Evolutionary conservation across 2,329 filamentous ascomycete genomes (phyloP), one percentile per base, ranked within the genome.

Genomic region (Fusarium verticillioides): DNA sequence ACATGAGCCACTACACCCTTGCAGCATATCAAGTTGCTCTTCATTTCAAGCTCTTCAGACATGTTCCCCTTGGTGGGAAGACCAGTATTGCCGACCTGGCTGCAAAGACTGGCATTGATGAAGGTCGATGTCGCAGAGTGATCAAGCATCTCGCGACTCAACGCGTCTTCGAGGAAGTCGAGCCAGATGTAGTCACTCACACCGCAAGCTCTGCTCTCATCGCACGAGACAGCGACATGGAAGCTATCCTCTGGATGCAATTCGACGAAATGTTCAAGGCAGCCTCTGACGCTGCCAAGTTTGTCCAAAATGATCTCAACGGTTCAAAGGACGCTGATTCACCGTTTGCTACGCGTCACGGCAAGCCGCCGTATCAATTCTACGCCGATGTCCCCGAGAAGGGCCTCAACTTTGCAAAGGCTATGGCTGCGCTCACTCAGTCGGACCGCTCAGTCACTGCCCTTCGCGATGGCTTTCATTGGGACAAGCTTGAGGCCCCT

Each of bases 251-350:
- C 7, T 32, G 42, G n/a, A 58, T 57, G 32, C 59, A 62, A 1
- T 43, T 58, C 4, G 59, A 62, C 6, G 59, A 62, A 32, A 43
- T 62, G 30, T 37, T 57, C 26, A 62, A 62, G 2, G 59, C 59
- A 13, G 30, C 59, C 0, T 58, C 59, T 30, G 59, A 56, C 26
- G 12, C 59, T 2, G 21, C 59, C 0, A 23, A 34, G 4, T 62
- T 40, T 11, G 23, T 62, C 4, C 39, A 58, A 10, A 23, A 62
- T 16, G 37, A 34, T 15, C 21, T 26, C 0, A 21, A 37, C 4
- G 39, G 34, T 5, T 23, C 23, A 0, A 9, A 53, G 18, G 12
- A 16, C 2, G 28, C 10, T 13, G 37, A 43, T 15, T 62, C 28
- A 10, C 49, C 39, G 1, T 62, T 62, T 9, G 15, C 19, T 0